Conservation (phyloP, 371 early-diverging fungal species). For the Chytridiales sp. region DNA sequence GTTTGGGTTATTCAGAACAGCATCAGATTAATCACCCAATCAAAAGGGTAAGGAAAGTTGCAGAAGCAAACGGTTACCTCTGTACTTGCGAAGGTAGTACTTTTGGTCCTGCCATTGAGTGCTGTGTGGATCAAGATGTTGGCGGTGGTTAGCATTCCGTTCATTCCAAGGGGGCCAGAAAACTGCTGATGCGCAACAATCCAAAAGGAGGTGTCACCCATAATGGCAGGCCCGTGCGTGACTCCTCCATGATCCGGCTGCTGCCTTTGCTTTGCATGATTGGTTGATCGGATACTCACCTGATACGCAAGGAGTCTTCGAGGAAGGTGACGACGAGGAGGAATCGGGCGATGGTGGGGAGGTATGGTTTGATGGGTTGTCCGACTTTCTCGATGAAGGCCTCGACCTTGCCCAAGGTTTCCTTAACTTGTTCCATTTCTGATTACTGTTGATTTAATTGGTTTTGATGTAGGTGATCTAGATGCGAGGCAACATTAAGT, state of each 20-base stretch:
- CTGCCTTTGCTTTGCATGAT: not conserved
- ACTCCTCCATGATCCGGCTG: not conserved
- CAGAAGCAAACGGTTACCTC: conserved; percentile 41
- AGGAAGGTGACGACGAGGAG: conserved; percentile 93
- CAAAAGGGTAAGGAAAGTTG: conserved; percentile 2
- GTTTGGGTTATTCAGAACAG: not conserved
- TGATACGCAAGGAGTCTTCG: conserved; percentile 89
- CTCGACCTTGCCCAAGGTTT: conserved; percentile 58
- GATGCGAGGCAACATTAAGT: too few species aligned
- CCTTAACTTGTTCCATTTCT: conserved; percentile 31
- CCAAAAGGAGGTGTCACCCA: not conserved
- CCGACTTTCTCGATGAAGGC: conserved; percentile 70
- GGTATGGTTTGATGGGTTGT: conserved; percentile 85
- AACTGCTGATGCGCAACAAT: not conserved
- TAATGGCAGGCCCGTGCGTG: not conserved
- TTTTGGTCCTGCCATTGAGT: conserved; percentile 89
- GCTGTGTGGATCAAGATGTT: conserved; percentile 20
- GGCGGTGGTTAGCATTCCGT: not conserved
- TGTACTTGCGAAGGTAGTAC: conserved; percentile 71
- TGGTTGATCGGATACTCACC: conserved; percentile 32
- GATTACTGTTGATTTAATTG: too few species aligned
- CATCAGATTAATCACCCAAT: not conserved
- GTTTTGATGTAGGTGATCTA: too few species aligned
- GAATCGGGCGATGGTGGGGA: conserved; percentile 86
- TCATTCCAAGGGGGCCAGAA: not conserved